Base-by-base conservation (phyloP, 805 yeast species). In the Kazachstania taianensis region DNA sequence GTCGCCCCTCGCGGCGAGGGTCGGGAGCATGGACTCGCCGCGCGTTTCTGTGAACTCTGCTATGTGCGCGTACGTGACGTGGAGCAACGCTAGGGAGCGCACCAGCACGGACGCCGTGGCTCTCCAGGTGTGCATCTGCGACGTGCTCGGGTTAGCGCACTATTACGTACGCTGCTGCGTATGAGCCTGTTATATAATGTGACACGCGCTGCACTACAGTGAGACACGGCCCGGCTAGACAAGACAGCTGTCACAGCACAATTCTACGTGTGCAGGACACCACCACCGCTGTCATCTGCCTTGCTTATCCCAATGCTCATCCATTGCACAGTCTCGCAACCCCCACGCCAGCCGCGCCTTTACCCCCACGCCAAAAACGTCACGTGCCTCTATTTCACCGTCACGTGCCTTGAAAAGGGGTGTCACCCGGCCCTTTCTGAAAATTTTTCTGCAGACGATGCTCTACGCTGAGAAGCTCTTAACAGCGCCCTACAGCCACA, bases 1-100 rank as follows among this genome's bases (percentile, higher is more conserved):
- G 55, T 89, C 96, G 34, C 79, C 72, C 16, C 70, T 61, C 7
- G 78, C 73, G 35, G 78, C 76, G 16, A 92, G 59, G 0, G 97
- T 86, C 0, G 97, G 96, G 27, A 92, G 67, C 98, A 92, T 92
- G 19, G 94, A 82, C 52, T 86, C 96, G 2, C 98, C 98, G 43
- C 77, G 65, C 0, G 97, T 84, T 49, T 77, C 85, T 6, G 86
- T 72, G 53, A 79, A 74, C 51, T 83, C 94, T 51, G 75, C 79
- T 13, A 79, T 59, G 50, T 77, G 71, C 27, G 74, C 74, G 43
- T 74, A 81, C 7, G 78, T 53, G 8, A 86, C 62, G 57, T 87
- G 96, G 10, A 70, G 52, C 1, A 70, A 63, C 42, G 85, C 79
- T 3, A 81, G 32, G 18, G 39, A 40, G 29, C 37, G 37, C 19